phyloP scores from a whole-genome alignment of 108 stramenopile species.

The Cylindrotheca closterium region DNA sequence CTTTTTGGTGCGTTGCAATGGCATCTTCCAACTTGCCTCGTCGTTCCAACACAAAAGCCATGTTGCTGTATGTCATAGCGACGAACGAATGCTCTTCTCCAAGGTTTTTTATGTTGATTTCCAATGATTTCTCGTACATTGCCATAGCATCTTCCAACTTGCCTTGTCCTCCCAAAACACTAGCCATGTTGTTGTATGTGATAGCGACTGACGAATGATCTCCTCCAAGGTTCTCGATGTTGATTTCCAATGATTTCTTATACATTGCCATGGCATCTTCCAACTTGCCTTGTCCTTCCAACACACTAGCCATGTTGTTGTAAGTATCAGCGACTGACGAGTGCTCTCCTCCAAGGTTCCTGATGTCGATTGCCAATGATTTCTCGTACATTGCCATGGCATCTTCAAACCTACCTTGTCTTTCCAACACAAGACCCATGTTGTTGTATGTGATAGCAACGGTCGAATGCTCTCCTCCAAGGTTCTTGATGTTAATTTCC shows the following conservation, averaged over 20 bases:
- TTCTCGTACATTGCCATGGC: conserved; percentile 27
- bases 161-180: conserved; percentile 1
- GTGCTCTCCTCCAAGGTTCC: conserved; percentile 20
- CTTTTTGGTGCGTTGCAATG: conserved; percentile 16
- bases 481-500: conserved; percentile 14
- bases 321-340: conserved; percentile 17
- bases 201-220: conserved; percentile 24
- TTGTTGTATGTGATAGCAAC: conserved; percentile 15
- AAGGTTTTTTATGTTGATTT: conserved; percentile 3
- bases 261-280: conserved; percentile 19
- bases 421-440: conserved; percentile 17
- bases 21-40: conserved; percentile 20
- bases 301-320: conserved; percentile 17
- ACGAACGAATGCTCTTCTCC: conserved; percentile 12
- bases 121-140: conserved; percentile 24
- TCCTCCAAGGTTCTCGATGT: conserved; percentile 6
- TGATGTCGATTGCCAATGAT: conserved; percentile 13
- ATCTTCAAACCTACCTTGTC: conserved; percentile 18
- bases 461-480: conserved; percentile 26
- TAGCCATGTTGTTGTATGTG: conserved; percentile 21
- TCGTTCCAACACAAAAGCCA: conserved; percentile 9
- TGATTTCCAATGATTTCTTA: conserved; percentile 16
- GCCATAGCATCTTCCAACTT: conserved; percentile 24
- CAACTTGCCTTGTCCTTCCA: conserved; percentile 14
- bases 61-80: conserved; percentile 19